Evolutionary conservation across 768 basidiomycete genomes (phyloP).

Genomic region (Mycena rosella): DNA sequence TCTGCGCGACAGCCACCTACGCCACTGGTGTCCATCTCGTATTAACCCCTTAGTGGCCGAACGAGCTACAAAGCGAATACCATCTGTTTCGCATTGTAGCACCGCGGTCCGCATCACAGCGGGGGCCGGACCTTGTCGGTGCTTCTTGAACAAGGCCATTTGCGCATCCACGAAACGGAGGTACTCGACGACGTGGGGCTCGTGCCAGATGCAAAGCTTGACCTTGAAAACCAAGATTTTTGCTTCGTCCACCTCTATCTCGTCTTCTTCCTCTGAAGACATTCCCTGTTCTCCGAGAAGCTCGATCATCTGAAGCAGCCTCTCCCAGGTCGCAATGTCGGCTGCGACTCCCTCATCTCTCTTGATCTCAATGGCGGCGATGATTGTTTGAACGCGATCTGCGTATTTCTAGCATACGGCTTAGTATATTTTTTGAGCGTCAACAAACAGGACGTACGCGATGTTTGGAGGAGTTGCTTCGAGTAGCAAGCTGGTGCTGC

Average conservation of each 20-base stretch:
- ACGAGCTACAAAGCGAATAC: too few relatives aligned
- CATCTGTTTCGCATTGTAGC: too few relatives aligned
- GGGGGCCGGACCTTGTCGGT: slow-evolving; percentile 11
- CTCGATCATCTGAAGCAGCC: slow-evolving; percentile 23
- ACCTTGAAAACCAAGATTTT: slow-evolving; percentile 15
- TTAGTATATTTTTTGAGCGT: not conserved
- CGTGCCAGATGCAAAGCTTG: slow-evolving; percentile 31
- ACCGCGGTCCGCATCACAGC: too few relatives aligned
- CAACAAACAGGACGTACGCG: slow-evolving; percentile 20
- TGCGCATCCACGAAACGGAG: slow-evolving; percentile 29
- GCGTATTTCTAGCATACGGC: slow-evolving; percentile 17
- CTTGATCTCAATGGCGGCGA: slow-evolving; percentile 21
- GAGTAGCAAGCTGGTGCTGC: slow-evolving; percentile 21
- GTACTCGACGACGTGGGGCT: slow-evolving; percentile 28
- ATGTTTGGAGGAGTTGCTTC: slow-evolving; percentile 22
- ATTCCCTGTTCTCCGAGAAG: slow-evolving; percentile 26
- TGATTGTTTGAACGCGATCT: slow-evolving; percentile 13
- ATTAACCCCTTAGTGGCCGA: too few relatives aligned
- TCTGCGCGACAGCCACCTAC: too few relatives aligned
- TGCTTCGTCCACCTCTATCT: slow-evolving; percentile 9
- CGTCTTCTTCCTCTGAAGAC: slow-evolving; percentile 32
- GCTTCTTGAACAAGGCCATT: slow-evolving; percentile 13
- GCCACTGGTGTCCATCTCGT: too few relatives aligned
- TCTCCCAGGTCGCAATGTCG: slow-evolving; percentile 30
- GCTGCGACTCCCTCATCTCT: not conserved